Percentiles rank a stretch among this genome's conserved stretches.
These are phyloP conservation scores for Pterothamnion heteromorphum DNA, from an alignment of 31 red algal genomes.

Conservation along the genomic window DNA sequence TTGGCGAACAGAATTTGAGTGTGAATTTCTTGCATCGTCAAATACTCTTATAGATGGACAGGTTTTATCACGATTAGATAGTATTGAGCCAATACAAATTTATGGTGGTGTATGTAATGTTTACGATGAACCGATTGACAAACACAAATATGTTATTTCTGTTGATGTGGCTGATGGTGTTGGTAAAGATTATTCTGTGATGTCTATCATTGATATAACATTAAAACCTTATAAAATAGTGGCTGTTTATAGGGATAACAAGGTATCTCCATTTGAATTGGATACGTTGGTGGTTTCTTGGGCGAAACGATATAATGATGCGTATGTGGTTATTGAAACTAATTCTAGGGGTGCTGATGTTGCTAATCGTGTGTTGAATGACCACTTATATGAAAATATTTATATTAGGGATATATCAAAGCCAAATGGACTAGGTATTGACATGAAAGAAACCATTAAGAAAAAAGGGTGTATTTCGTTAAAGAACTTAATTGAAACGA, in stretches of 20 bases:
- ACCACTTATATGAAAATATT: not conserved
- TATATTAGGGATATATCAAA: not conserved
- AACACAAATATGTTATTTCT: not conserved
- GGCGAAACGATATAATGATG: not conserved
- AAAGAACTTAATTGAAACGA: not conserved
- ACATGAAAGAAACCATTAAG: not conserved
- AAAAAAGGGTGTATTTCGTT: not conserved
- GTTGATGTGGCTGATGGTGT: not conserved
- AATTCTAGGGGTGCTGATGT: not conserved
- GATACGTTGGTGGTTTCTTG: not conserved
- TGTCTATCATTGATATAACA: not conserved
- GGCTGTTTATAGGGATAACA: not conserved
- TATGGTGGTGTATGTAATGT: not conserved
- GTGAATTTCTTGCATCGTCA: not conserved
- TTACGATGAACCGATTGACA: not conserved
- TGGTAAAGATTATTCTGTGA: not conserved
- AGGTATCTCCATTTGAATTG: not conserved
- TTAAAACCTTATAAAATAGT: not conserved
- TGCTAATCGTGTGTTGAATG: not conserved
- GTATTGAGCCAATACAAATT: not conserved
- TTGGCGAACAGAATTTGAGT: not conserved
- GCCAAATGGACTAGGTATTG: not conserved
- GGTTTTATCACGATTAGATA: not conserved
- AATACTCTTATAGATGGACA: not conserved
- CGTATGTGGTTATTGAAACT: not conserved